Conservation (phyloP, 768 basidiomycete species). For the Russula ochroleuca region DNA sequence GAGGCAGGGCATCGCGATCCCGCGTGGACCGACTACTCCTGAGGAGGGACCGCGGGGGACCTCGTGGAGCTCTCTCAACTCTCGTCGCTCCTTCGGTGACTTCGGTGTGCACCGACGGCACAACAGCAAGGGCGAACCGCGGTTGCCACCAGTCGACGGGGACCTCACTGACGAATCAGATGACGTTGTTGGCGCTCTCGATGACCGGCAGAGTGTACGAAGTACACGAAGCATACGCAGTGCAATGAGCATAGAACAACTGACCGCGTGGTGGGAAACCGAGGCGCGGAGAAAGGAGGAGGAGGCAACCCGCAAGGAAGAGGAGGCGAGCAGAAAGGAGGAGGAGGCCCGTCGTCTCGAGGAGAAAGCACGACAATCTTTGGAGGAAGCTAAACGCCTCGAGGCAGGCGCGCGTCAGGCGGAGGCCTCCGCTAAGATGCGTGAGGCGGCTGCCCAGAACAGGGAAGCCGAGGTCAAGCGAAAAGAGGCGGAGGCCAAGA, state of each 20-base stretch:
- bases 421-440: slow-evolving; percentile 29
- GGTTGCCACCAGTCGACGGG: slow-evolving; percentile 11
- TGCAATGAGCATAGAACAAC: slow-evolving; percentile 27
- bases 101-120: slow-evolving; percentile 17
- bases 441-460: slow-evolving; percentile 24
- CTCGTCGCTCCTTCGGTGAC: slow-evolving; percentile 24
- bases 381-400: slow-evolving; percentile 27
- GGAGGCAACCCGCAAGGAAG: slow-evolving; percentile 35
- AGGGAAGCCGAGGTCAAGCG: slow-evolving; percentile 27
- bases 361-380: slow-evolving; percentile 27
- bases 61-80: slow-evolving; percentile 23
- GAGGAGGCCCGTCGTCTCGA: slow-evolving; percentile 29
- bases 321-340: slow-evolving; percentile 27
- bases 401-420: slow-evolving; percentile 28
- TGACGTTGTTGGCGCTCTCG: slow-evolving; percentile 21
- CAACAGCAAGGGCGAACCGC: slow-evolving; percentile 21
- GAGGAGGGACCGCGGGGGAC: slow-evolving; percentile 22
- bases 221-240: slow-evolving; percentile 22
- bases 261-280: slow-evolving; percentile 24
- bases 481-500: slow-evolving; percentile 32
- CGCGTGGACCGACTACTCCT: slow-evolving; percentile 15
- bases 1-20: slow-evolving; percentile 27
- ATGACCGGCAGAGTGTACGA: slow-evolving; percentile 22
- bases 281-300: slow-evolving; percentile 28
- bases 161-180: slow-evolving; percentile 23